Evolutionary conservation across 805 yeast species (phyloP).

Genomic region (Metschnikowia gelsemii): DNA sequence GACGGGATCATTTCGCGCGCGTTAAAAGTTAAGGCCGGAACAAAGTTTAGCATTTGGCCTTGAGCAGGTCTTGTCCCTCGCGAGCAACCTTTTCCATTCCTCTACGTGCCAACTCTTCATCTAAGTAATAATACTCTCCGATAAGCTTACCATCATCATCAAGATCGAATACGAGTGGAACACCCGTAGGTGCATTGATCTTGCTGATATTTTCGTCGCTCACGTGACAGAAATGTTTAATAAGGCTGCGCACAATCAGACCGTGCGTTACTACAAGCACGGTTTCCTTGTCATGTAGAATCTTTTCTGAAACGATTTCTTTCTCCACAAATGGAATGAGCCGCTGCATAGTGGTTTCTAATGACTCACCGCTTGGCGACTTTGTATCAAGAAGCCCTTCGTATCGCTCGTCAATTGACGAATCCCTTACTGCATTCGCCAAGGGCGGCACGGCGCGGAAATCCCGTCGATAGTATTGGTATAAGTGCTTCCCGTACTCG

Average conservation of each 20-base stretch:
- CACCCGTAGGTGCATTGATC: slow-evolving; percentile 46
- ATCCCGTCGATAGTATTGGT: slow-evolving; percentile 38
- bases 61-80: slow-evolving; percentile 18
- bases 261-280: slow-evolving; percentile 45
- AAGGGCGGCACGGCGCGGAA: slow-evolving; percentile 40
- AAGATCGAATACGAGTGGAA: slow-evolving; percentile 44
- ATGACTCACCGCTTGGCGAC: slow-evolving; percentile 40
- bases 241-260: slow-evolving; percentile 41
- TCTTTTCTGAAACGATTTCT: slow-evolving; percentile 28
- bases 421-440: slow-evolving; percentile 28
- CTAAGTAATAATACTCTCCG: slow-evolving; percentile 38
- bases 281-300: slow-evolving; percentile 27
- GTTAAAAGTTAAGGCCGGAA: neutral
- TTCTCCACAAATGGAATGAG: slow-evolving; percentile 37
- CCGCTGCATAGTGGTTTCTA: slow-evolving; percentile 40
- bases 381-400: slow-evolving; percentile 23
- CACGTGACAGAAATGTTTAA: slow-evolving; percentile 36
- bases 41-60: slow-evolving; percentile 1
- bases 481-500: slow-evolving; percentile 37
- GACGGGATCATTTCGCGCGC: no score
- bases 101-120: slow-evolving; percentile 38
- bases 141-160: slow-evolving; percentile 30
- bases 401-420: slow-evolving; percentile 39
- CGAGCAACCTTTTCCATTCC: slow-evolving; percentile 32
- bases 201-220: slow-evolving; percentile 39